Base-by-base conservation (phyloP, 2,329 filamentous ascomycete genomes). In the Pestalotiopsis sp. region DNA sequence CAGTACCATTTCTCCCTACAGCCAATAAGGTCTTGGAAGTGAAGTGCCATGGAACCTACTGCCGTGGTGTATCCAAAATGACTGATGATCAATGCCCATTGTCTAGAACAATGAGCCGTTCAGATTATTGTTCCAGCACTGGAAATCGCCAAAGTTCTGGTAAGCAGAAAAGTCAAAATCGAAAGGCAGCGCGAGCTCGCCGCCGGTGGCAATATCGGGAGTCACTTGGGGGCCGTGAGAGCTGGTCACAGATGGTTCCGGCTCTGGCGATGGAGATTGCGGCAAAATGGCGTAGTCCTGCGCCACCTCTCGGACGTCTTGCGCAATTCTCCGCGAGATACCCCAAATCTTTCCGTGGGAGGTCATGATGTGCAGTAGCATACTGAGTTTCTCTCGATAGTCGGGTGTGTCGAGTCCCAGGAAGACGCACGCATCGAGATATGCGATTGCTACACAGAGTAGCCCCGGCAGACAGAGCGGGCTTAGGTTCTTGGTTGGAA, bases 361-460 rank as follows among this genome's bases (percentile, higher is more conserved):
- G 20, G 72, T 75, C 14, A 79, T 72, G 9, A 79, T 75, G 63
- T 74, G 74, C 25, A 77, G 69, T 5, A 79, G 69, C 63, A 76
- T 71, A 64, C 76, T 74, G 36, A 80, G 73, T 63, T 77, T 78
- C 68, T 78, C 77, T 7, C 77, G 72, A 60, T 78, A 73, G n/a
- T 71, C 68, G 11, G 72, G 73, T 2, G 76, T 79, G 67, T 79
- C 77, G 2, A 76, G 63, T n/a, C 76, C 74, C 23, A 76, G 72
- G 65, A 79, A 79, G 4, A 79, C 74, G 60, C 76, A 79, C 2
- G 78, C 77, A 45, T 79, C 77, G 5, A 80, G 70, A 45, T 79
- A 77, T 20, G 76, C 74, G 14, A 78, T 68, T 25, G 75, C 74
- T 7, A 77, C 76, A 25, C 74, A 66, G 12, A 75, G 68, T 2